Conservation (phyloP, 257 asterid species). For the Euphrasia confusa region DNA sequence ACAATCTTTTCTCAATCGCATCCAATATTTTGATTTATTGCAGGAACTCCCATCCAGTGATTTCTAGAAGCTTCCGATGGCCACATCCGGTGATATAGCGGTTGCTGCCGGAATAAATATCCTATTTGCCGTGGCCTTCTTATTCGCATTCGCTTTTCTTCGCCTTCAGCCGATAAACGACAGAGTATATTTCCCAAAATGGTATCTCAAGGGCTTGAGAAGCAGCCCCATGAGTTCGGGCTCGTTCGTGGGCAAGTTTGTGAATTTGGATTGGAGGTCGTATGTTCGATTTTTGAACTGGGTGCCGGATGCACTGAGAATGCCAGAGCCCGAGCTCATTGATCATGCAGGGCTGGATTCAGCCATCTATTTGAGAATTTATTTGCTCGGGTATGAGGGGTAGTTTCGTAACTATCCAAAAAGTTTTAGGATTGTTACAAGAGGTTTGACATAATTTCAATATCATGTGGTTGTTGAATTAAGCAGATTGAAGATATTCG, state of each 20-base stretch:
- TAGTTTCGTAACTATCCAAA: too few species aligned
- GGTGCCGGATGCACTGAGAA: slow-evolving; percentile 93
- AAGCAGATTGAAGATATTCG: slow-evolving; percentile 85
- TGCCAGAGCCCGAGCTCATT: slow-evolving; percentile 95
- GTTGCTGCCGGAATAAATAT: slow-evolving; percentile 89
- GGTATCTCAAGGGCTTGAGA: slow-evolving; percentile 95
- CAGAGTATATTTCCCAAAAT: slow-evolving; percentile 92
- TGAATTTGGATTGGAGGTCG: slow-evolving; percentile 88
- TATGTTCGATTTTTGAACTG: slow-evolving; percentile 79
- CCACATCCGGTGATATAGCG: slow-evolving; percentile 77
- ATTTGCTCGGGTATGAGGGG: slow-evolving; percentile 75
- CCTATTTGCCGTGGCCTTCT: slow-evolving; percentile 58
- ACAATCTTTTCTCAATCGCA: too few species aligned
- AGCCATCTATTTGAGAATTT: slow-evolving; percentile 79
- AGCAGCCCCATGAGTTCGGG: slow-evolving; percentile 73
- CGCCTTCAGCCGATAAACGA: slow-evolving; percentile 95
- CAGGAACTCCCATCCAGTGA: slow-evolving; percentile 20
- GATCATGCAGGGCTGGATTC: slow-evolving; percentile 98
- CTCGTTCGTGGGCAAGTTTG: slow-evolving; percentile 48
- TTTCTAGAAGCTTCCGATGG: slow-evolving; percentile 43
- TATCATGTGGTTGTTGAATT: slow-evolving; percentile 6
- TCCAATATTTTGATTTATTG: background rate
- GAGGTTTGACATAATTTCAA: too few species aligned
- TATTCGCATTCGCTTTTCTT: slow-evolving; percentile 69
- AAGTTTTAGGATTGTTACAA: background rate